These are phyloP conservation scores for Xylariaceae sp. DNA, from an alignment of 2,329 filamentous ascomycete genomes.

Conservation along the genomic window DNA sequence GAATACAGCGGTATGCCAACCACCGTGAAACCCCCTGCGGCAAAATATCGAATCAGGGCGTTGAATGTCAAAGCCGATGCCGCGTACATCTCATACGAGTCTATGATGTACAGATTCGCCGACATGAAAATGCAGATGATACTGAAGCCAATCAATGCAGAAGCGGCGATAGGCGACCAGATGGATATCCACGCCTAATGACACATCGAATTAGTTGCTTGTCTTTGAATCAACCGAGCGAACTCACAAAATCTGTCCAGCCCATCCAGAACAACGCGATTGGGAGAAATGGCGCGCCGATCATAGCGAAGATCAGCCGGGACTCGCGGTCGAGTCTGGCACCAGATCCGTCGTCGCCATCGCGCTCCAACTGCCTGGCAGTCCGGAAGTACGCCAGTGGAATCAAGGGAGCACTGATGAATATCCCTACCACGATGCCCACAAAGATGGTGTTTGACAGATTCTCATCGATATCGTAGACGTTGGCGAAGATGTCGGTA, in stretches of 20 bases:
- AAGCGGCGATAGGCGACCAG: constrained; percentile 37
- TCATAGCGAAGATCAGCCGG: constrained; percentile 35
- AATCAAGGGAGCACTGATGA: constrained; percentile 25
- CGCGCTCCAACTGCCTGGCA: constrained; percentile 20
- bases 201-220: constrained; percentile 14
- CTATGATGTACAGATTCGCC: constrained; percentile 46
- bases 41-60: constrained; percentile 39
- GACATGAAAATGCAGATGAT: constrained; percentile 41
- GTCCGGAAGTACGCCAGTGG: constrained; percentile 24
- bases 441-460: constrained; percentile 37
- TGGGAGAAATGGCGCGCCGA: constrained; percentile 36
- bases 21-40: constrained; percentile 33
- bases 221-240: background rate
- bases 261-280: constrained; percentile 44
- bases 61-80: constrained; percentile 39
- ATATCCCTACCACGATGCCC: constrained; percentile 36
- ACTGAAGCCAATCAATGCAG: constrained; percentile 38
- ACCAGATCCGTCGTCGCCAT: constrained; percentile 10
- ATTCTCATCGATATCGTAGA: constrained; percentile 36
- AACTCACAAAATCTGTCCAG: constrained; percentile 33
- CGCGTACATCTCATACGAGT: constrained; percentile 38
- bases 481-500: constrained; percentile 39
- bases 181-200: constrained; percentile 23
- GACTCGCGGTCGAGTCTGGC: constrained; percentile 28
- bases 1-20: constrained; percentile 33